Conservation (phyloP, 106 monocot genomes). For the Iris macrosiphon region DNA sequence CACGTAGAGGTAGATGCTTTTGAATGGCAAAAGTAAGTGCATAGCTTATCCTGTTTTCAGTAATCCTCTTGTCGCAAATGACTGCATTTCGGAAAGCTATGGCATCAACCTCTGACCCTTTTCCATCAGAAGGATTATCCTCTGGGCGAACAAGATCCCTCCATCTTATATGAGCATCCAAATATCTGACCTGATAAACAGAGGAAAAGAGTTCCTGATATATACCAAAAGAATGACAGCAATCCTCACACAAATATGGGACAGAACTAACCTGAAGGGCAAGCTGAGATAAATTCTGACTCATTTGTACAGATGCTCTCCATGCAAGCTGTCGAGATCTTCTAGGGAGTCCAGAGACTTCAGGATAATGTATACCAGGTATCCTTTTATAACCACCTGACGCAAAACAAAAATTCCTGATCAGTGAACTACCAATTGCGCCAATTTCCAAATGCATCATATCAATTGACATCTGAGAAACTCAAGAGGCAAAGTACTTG, state of each 20-base stretch:
- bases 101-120: constrained; percentile 43
- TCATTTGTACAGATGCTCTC: constrained; percentile 72
- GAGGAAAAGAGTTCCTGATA: not conserved
- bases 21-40: constrained; percentile 54
- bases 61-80: constrained; percentile 53
- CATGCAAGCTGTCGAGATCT: constrained; percentile 64
- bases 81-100: constrained; percentile 66
- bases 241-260: not conserved
- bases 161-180: constrained; percentile 87
- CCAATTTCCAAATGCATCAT: not conserved
- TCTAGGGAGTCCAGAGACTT: constrained; percentile 33
- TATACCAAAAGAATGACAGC: not conserved
- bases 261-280: constrained; percentile 66
- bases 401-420: constrained; percentile 9
- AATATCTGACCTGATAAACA: constrained; percentile 73
- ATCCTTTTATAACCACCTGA: constrained; percentile 65
- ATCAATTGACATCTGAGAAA: constrained; percentile 7
- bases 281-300: constrained; percentile 61
- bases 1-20: constrained; percentile 73
- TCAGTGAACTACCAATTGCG: too few species aligned
- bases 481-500: constrained; percentile 1
- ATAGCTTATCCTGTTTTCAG: constrained; percentile 43
- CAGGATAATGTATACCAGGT: constrained; percentile 48
- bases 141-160: constrained; percentile 66
- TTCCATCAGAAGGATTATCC: constrained; percentile 41